Evolutionary conservation across 2,329 filamentous ascomycete species (phyloP).

Genomic region (Sordariomycetes sp.): DNA sequence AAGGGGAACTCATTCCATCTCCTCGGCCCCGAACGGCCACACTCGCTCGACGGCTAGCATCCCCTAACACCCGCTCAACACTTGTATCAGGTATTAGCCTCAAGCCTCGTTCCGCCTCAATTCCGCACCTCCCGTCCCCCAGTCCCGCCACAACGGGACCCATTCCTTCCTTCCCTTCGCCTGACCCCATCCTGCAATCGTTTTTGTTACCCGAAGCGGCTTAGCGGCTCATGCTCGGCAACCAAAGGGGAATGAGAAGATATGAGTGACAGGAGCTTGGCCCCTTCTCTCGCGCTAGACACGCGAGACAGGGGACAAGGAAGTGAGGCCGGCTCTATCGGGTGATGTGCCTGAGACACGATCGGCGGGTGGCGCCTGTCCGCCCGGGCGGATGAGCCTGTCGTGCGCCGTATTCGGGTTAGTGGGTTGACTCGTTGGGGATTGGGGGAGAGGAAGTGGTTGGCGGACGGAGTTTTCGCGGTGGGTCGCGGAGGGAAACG

Average conservation of each 20-base stretch:
- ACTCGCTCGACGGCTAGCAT: too few relatives aligned
- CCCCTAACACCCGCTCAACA: not conserved
- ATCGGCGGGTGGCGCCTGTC: too few relatives aligned
- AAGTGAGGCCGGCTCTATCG: too few relatives aligned
- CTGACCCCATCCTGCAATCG: not conserved
- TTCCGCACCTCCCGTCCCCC: not conserved
- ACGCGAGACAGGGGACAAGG: not conserved
- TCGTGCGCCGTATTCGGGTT: too few relatives aligned
- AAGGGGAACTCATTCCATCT: too few relatives aligned
- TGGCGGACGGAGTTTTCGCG: too few relatives aligned
- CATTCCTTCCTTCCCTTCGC: not conserved
- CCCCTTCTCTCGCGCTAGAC: not conserved
- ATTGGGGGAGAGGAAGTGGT: too few relatives aligned
- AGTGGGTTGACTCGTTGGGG: too few relatives aligned
- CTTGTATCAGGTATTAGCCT: not conserved
- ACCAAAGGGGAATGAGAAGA: not conserved
- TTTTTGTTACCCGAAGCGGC: not conserved
- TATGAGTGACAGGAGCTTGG: not conserved
- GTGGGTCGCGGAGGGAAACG: too few relatives aligned
- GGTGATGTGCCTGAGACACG: too few relatives aligned
- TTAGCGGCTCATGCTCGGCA: not conserved
- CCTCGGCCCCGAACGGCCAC: too few relatives aligned
- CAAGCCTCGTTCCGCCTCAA: not conserved
- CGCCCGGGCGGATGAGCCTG: too few relatives aligned
- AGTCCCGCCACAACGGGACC: not conserved